These are phyloP conservation scores for Cudoniella acicularis DNA, from an alignment of 495 filamentous ascomycete genomes.

Conservation along the genomic window DNA sequence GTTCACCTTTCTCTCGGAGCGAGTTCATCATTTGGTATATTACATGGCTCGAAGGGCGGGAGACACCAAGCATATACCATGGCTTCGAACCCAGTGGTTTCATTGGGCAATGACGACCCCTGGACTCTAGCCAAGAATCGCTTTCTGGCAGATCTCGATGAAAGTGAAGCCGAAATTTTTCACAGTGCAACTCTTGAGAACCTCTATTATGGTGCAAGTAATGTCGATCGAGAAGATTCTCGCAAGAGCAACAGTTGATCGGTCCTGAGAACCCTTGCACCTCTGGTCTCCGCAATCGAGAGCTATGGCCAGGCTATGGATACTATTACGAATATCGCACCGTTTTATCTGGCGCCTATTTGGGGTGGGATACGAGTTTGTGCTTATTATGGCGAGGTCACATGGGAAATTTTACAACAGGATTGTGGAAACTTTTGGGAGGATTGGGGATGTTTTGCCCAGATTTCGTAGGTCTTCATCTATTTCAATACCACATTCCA, in stretches of 20 bases:
- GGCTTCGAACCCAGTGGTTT: too few species aligned
- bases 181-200: conserved; percentile 25
- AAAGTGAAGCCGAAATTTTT: conserved; percentile 25
- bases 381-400: conserved; percentile 34
- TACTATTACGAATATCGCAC: conserved; percentile 32
- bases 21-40: too few species aligned
- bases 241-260: conserved; percentile 25
- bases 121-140: conserved; percentile 29
- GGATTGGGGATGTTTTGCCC: conserved; percentile 38
- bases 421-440: conserved; percentile 34
- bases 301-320: conserved; percentile 39
- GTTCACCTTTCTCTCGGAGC: too few species aligned
- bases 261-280: conserved; percentile 25
- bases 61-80: too few species aligned
- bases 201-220: conserved; percentile 23
- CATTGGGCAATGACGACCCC: too few species aligned
- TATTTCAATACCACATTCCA: not conserved
- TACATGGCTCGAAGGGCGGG: too few species aligned
- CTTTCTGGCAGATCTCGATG: conserved; percentile 29
- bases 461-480: conserved; percentile 31
- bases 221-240: conserved; percentile 19
- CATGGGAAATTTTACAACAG: conserved; percentile 35
- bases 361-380: conserved; percentile 40
- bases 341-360: conserved; percentile 34
- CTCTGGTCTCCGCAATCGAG: conserved; percentile 34